Evolutionary conservation across 352 stramenopile species (phyloP).

Genomic region (Phytopythium sindhum): DNA sequence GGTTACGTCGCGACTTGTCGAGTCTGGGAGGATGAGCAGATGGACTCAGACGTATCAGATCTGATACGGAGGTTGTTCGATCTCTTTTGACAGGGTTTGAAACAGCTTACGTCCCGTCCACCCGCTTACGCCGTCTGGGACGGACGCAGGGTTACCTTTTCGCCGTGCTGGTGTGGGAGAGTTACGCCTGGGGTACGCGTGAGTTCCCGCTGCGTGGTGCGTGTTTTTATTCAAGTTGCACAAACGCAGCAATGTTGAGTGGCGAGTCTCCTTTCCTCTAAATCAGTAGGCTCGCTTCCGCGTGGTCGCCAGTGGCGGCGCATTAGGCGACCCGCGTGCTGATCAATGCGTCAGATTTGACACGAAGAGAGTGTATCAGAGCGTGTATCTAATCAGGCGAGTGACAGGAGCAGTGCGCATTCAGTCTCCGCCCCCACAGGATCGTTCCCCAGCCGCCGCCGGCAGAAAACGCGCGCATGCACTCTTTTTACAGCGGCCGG

Average conservation of each 20-base stretch:
- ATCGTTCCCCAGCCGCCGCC: neutral
- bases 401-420: neutral
- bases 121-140: neutral
- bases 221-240: slow-evolving; percentile 3
- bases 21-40: neutral
- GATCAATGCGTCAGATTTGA: neutral
- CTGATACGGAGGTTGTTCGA: neutral
- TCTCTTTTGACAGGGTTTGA: neutral
- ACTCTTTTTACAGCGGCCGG: neutral
- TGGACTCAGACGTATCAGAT: neutral
- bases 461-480: neutral
- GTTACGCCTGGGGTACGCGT: neutral
- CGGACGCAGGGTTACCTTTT: neutral
- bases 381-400: neutral
- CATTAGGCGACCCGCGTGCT: neutral
- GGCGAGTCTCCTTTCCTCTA: too few relatives aligned
- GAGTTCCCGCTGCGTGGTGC: neutral
- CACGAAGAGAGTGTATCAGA: neutral
- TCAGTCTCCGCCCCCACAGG: neutral
- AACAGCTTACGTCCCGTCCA: slow-evolving; percentile 2
- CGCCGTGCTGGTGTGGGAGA: neutral
- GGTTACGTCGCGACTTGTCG: neutral
- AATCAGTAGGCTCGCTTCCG: neutral
- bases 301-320: too few relatives aligned
- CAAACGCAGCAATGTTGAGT: neutral